A percentile compares a stretch with the other conserved stretches of the same genome.
phyloP scores from a whole-genome alignment of 345 rosid genomes.

The Hibiscus trionum region DNA sequence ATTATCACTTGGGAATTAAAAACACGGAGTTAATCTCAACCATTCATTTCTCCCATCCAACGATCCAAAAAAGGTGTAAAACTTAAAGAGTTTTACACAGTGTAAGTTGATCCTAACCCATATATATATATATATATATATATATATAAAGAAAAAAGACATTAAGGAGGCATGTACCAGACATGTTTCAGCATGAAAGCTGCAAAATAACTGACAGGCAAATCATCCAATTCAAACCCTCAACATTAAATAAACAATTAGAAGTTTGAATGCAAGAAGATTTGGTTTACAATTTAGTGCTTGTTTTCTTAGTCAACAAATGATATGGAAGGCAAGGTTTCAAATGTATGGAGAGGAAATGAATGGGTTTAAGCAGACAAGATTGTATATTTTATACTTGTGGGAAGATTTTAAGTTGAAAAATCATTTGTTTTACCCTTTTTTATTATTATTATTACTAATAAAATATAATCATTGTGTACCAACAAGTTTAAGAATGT shows the following conservation, averaged over 20 bases:
- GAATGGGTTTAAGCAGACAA: conserved; percentile 2
- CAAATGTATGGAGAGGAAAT: neutral
- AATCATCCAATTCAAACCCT: neutral
- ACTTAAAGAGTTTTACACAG: too few species aligned
- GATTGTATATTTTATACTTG: neutral
- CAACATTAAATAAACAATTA: neutral
- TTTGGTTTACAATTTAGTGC: neutral
- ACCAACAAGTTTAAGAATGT: neutral
- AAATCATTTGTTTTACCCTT: neutral
- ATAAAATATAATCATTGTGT: neutral
- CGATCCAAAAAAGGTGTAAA: too few species aligned
- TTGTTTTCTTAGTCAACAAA: neutral
- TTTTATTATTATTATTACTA: neutral
- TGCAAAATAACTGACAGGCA: neutral
- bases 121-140: too few species aligned
- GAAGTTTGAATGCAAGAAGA: neutral
- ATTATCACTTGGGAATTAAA: too few species aligned
- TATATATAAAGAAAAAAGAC: neutral
- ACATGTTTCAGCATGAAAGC: conserved; percentile 4
- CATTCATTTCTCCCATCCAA: too few species aligned
- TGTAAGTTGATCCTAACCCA: too few species aligned
- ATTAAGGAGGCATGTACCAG: neutral
- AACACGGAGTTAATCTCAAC: too few species aligned
- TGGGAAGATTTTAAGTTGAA: neutral
- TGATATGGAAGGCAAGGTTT: neutral